Evolutionary conservation across 225 moss, liverwort and hornwort genomes (phyloP).

Genomic region (Marchantia paleacea): DNA sequence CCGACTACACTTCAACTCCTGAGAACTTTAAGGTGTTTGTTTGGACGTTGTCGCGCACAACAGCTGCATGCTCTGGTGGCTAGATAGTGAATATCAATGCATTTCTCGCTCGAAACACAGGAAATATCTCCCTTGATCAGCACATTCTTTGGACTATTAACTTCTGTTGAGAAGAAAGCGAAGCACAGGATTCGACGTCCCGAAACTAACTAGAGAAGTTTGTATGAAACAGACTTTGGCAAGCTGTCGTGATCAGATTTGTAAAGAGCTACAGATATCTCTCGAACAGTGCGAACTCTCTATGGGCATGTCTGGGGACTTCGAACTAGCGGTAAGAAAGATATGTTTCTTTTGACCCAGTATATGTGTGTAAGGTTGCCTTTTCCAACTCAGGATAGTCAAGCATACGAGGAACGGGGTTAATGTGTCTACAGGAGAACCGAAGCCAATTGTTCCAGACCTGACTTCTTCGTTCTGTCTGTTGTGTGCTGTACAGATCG

Average conservation of each 20-base stretch:
- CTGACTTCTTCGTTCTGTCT: neutral
- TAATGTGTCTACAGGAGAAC: neutral
- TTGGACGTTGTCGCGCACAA: neutral
- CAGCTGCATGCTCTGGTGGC: neutral
- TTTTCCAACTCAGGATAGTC: neutral
- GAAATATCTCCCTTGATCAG: neutral
- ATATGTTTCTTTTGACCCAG: no score
- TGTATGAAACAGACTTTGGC: constrained; percentile 52
- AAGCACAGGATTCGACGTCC: neutral
- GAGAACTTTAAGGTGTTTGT: constrained; percentile 65
- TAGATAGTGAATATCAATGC: neutral
- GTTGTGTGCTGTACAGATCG: constrained; percentile 46
- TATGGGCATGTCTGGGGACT: constrained; percentile 98
- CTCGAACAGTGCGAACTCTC: constrained; percentile 76
- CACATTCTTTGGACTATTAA: neutral
- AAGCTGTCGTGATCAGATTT: constrained; percentile 69
- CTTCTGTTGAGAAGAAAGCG: neutral
- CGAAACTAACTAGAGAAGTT: constrained; percentile 7
- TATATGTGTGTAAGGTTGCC: neutral
- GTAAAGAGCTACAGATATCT: constrained; percentile 67
- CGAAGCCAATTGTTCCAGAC: neutral
- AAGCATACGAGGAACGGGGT: neutral
- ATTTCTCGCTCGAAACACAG: neutral
- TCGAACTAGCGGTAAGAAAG: constrained; percentile 70
- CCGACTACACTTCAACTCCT: constrained; percentile 86